These are phyloP conservation scores for Wallacemonas sp. DNA, from an alignment of 208 protist species.

Conservation along the genomic window DNA sequence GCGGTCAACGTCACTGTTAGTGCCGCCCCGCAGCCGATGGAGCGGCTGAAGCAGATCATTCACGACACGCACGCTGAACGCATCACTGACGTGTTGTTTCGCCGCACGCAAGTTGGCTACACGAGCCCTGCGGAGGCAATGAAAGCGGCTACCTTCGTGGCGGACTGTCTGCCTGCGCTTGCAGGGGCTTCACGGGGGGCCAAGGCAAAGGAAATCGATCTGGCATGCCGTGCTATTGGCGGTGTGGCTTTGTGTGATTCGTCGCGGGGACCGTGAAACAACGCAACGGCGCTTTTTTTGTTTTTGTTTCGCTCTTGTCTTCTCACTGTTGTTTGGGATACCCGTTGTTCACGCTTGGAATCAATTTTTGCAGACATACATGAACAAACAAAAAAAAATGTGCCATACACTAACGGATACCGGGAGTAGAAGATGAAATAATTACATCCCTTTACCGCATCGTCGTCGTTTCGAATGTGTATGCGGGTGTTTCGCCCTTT, in stretches of 20 bases:
- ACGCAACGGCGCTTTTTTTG: no score
- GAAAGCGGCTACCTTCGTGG: conserved; percentile 14
- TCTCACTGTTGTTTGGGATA: no score
- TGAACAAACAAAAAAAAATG: no score
- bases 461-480: no score
- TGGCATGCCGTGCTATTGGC: conserved; percentile 32
- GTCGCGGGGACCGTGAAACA: no score
- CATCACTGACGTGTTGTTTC: conserved; percentile 68
- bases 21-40: conserved; percentile 4
- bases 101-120: conserved; percentile 67
- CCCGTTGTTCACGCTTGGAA: no score
- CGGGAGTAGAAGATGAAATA: no score
- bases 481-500: no score
- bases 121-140: conserved; percentile 73
- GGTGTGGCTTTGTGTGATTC: neutral
- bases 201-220: conserved; percentile 36
- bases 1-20: neutral
- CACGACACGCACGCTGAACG: conserved; percentile 57
- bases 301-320: no score
- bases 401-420: no score
- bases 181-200: conserved; percentile 26
- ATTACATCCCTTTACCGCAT: no score
- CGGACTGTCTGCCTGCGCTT: conserved; percentile 29
- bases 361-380: no score
- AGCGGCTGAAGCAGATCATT: conserved; percentile 29